Base-by-base conservation (phyloP, 2,329 filamentous ascomycete genomes). In the Cyclaneusma minus region DNA sequence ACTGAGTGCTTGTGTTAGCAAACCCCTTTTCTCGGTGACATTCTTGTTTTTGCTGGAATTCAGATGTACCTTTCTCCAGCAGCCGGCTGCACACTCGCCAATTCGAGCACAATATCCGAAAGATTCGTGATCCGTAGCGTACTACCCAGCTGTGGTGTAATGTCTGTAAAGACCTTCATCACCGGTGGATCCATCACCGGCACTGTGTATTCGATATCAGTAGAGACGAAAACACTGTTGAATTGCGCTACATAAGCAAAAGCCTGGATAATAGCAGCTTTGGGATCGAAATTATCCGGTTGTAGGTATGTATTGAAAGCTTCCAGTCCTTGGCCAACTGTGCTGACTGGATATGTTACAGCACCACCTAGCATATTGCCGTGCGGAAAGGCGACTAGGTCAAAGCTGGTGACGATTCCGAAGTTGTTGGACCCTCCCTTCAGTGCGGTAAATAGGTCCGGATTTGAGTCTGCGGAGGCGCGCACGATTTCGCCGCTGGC, bases 351-450 rank as follows among this genome's bases (percentile, higher is more conserved):
- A n/a, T n/a, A n/a, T n/a, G n/a, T n/a, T n/a, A n/a, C n/a, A n/a
- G n/a, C n/a, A n/a, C n/a, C n/a, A n/a, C n/a, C n/a, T n/a, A n/a
- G n/a, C n/a, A n/a, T n/a, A n/a, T 24, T 8, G 12, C 15, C 7
- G 25, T 28, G 15, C n/a, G 35, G 25, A 22, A 33, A 50, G 0
- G 55, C 55, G 33, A 55, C 46, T 8, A 65, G 40, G 9, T 55
- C 41, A 35, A 59, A 62, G 6, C 48, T 47, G n/a, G 59, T 59
- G 10, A 63, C 52, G 30, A 64, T 52, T 24, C 63, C 65, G 34
- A 61, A 68, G 39, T 65, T 68, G 42, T 58, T 65, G 11, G 59
- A 56, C 11, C 68, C 67, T 7, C 66, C 67, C 29, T 60, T 59
- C 5, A 70, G 52, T 0, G 59, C 62, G 36, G 49, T 51, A 44